phyloP scores from a whole-genome alignment of 2,329 filamentous ascomycete species.

The Neofusicoccum sp. region DNA sequence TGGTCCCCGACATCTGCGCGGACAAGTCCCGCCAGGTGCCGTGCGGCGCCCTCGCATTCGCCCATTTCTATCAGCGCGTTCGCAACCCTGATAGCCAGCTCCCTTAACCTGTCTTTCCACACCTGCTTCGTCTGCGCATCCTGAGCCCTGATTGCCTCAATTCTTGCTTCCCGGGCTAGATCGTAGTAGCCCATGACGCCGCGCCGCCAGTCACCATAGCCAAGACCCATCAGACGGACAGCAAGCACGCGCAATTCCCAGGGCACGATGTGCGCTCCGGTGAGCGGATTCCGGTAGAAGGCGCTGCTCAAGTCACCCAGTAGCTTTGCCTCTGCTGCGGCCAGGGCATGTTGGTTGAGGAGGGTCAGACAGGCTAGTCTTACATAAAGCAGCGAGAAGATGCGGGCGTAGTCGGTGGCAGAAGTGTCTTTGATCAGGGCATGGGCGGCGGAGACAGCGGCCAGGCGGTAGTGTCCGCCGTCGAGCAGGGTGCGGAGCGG shows the following conservation, averaged over 20 bases:
- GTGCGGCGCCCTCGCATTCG: constrained; percentile 74
- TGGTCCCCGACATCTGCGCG: constrained; percentile 47
- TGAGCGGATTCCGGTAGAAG: constrained; percentile 49
- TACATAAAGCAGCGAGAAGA: constrained; percentile 77
- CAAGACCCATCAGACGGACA: constrained; percentile 79
- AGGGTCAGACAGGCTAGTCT: constrained; percentile 80
- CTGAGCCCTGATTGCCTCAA: constrained; percentile 53
- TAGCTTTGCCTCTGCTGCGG: constrained; percentile 61
- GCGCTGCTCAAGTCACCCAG: constrained; percentile 62
- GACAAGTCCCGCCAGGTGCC: constrained; percentile 65
- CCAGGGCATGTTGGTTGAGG: constrained; percentile 61
- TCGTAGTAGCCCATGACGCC: constrained; percentile 91
- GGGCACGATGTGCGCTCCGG: constrained; percentile 61
- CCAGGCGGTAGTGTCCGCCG: constrained; percentile 74
- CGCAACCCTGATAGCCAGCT: constrained; percentile 66
- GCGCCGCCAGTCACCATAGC: constrained; percentile 78
- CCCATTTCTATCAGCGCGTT: constrained; percentile 80
- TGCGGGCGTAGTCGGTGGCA: constrained; percentile 60
- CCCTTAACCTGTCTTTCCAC: constrained; percentile 71
- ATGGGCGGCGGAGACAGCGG: constrained; percentile 66
- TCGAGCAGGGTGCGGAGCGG: constrained; percentile 67
- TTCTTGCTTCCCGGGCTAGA: constrained; percentile 73
- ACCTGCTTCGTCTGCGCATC: constrained; percentile 54
- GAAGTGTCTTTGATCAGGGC: constrained; percentile 53
- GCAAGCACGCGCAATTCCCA: constrained; percentile 84